phyloP scores from a whole-genome alignment of 2,329 filamentous ascomycete genomes.

The Talaromyces sp. region DNA sequence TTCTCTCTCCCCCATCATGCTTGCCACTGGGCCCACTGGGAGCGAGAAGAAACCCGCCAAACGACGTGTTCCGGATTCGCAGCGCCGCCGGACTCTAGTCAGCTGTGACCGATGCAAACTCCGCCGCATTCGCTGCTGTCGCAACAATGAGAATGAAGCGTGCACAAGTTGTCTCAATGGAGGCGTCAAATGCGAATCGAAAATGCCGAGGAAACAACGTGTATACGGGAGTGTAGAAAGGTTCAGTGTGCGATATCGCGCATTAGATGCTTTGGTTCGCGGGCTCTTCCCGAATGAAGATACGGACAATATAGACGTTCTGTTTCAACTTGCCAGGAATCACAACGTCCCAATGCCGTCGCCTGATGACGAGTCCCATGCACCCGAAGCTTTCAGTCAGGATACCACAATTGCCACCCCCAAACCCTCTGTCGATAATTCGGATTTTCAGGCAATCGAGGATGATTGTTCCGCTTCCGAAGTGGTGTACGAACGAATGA shows the following conservation, averaged over 20 bases:
- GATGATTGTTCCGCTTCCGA: constrained; percentile 8
- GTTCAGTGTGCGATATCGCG: constrained; percentile 17
- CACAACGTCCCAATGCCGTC: constrained; percentile 16
- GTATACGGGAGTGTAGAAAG: constrained; percentile 16
- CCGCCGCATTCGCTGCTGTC: constrained; percentile 16
- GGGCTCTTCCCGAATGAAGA: constrained; percentile 17
- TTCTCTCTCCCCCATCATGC: not conserved
- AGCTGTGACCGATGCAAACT: constrained; percentile 18
- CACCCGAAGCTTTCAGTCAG: constrained; percentile 16
- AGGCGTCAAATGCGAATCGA: constrained; percentile 16
- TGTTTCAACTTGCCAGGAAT: constrained; percentile 15
- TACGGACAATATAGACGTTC: constrained; percentile 13
- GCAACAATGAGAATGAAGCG: constrained; percentile 17
- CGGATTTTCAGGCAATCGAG: not conserved
- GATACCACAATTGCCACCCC: not conserved
- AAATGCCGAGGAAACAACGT: constrained; percentile 17
- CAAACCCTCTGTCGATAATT: not conserved
- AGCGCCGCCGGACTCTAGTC: constrained; percentile 11
- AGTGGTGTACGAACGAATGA: constrained; percentile 13
- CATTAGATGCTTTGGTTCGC: constrained; percentile 17
- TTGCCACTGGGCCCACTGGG: not conserved
- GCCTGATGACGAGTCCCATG: constrained; percentile 12
- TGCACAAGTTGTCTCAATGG: constrained; percentile 15
- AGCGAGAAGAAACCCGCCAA: constrained; percentile 9
- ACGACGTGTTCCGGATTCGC: constrained; percentile 11